These are phyloP conservation scores for Arctium minus DNA, from an alignment of 129 eudicot genomes.

Conservation along the genomic window DNA sequence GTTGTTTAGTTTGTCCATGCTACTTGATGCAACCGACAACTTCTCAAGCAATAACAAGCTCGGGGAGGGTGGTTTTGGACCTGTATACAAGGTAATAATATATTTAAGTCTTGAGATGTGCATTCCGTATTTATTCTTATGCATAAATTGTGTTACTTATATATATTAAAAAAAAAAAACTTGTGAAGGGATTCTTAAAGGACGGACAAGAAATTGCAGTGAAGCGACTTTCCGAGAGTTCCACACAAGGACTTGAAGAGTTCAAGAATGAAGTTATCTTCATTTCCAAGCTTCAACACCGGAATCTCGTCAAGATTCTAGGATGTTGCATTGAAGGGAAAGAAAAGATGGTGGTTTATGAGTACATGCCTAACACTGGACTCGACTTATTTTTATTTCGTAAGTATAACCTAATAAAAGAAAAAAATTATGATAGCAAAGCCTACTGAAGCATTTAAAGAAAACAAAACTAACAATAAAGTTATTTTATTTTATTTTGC, in stretches of 20 bases:
- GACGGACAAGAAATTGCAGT: constrained; percentile 36
- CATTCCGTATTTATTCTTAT: no score
- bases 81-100: constrained; percentile 18
- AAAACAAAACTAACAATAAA: no score
- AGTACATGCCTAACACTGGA: constrained; percentile 43
- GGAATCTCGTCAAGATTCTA: constrained; percentile 33
- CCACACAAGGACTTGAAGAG: constrained; percentile 40
- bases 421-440: not conserved
- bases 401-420: not conserved
- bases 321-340: constrained; percentile 35
- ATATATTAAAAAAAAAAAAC: not conserved
- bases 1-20: not conserved
- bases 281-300: constrained; percentile 41
- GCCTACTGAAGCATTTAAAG: no score
- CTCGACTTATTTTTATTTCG: constrained; percentile 31
- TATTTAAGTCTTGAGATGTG: not conserved
- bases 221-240: constrained; percentile 31
- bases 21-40: constrained; percentile 4
- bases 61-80: constrained; percentile 22
- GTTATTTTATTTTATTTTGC: not conserved
- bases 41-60: constrained; percentile 12
- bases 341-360: constrained; percentile 37
- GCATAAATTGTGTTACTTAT: no score
- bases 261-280: constrained; percentile 40
- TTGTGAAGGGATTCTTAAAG: not conserved